Conservation (phyloP, 441 rosid genomes). For the Gossypium schwendimanii region DNA sequence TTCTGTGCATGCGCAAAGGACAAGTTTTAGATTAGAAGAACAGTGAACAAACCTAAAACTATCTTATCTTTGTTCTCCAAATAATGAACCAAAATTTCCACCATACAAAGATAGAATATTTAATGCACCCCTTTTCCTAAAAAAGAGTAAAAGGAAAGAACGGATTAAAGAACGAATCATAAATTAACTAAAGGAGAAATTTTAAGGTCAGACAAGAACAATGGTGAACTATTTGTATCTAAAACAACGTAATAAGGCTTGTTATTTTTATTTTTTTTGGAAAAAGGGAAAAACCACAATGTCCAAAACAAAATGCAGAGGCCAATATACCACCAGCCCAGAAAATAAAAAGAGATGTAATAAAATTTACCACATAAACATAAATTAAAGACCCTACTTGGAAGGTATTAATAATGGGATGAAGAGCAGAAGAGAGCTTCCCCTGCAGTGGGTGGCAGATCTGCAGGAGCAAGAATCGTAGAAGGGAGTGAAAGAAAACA, state of each 20-base stretch:
- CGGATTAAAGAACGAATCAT: background rate
- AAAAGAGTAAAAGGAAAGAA: background rate
- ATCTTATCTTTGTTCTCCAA: background rate
- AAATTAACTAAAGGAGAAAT: background rate
- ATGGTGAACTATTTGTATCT: background rate
- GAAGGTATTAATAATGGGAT: background rate
- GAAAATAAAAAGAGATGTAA: background rate
- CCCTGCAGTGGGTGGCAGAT: conserved; percentile 38
- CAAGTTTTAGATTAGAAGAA: background rate
- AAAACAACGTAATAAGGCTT: background rate
- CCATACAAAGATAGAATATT: background rate
- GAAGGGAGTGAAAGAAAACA: conserved; percentile 24
- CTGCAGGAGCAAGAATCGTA: conserved; percentile 24
- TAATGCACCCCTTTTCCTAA: background rate
- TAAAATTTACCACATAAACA: conserved; percentile 9
- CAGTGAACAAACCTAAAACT: background rate
- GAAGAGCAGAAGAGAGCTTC: background rate
- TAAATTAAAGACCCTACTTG: conserved; percentile 3
- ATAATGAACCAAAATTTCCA: conserved; percentile 12
- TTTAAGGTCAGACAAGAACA: conserved; percentile 11
- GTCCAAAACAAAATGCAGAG: conserved; percentile 9
- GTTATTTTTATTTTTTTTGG: background rate
- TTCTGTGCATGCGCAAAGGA: conserved; percentile 30
- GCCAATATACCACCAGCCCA: conserved; percentile 9
- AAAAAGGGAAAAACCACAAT: conserved; percentile 9